These are phyloP conservation scores for Botrytis sinoallii DNA, from an alignment of 2,329 filamentous ascomycete genomes.

Conservation along the genomic window DNA sequence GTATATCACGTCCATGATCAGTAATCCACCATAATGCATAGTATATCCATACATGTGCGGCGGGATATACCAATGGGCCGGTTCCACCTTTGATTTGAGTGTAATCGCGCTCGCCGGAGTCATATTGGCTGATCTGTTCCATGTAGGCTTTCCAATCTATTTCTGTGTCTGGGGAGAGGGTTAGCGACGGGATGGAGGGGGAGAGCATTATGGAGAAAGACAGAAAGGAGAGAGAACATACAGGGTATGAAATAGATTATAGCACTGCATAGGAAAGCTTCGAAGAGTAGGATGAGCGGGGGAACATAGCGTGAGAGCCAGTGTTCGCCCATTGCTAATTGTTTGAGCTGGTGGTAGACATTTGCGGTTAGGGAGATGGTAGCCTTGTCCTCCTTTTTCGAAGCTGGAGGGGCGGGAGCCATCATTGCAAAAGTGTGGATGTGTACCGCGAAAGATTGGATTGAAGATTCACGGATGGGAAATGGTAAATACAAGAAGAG, in stretches of 20 bases:
- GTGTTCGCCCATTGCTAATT: constrained; percentile 32
- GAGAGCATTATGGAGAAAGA: not conserved
- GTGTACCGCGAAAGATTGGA: not conserved
- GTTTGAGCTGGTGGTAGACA: constrained; percentile 27
- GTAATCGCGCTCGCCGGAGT: constrained; percentile 86
- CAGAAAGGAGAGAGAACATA: constrained; percentile 21
- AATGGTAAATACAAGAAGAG: not conserved
- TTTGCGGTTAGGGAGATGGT: constrained; percentile 10
- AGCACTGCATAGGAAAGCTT: constrained; percentile 33
- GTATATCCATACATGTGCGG: constrained; percentile 90
- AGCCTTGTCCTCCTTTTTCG: not conserved
- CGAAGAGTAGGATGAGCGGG: constrained; percentile 30
- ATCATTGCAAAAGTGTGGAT: not conserved
- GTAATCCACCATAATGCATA: constrained; percentile 75
- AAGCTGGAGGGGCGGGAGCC: not conserved
- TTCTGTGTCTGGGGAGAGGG: constrained; percentile 69
- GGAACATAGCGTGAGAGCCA: constrained; percentile 33
- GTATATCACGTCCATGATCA: constrained; percentile 69
- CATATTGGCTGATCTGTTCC: constrained; percentile 79
- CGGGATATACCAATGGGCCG: constrained; percentile 92
- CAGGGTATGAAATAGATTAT: constrained; percentile 36
- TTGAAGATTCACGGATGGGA: too few species aligned
- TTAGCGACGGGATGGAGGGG: not conserved
- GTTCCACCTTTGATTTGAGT: constrained; percentile 80
- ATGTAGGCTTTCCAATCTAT: constrained; percentile 98